phyloP scores from a whole-genome alignment of 768 basidiomycete species.

The Mycena galopus region DNA sequence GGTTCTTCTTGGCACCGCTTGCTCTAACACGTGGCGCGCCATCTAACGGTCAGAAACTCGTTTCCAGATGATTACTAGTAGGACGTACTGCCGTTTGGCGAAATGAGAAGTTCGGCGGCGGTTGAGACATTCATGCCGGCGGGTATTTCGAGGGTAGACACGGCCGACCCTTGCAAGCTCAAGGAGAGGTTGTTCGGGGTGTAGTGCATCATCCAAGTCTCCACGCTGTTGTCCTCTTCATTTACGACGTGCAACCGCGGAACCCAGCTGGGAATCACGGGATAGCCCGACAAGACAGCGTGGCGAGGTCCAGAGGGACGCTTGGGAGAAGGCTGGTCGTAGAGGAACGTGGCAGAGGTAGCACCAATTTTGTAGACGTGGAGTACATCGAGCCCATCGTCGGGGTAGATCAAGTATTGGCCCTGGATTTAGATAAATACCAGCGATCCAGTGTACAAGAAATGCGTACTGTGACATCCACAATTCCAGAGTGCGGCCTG shows the following conservation, averaged over 20 bases:
- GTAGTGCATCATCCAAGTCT: constrained; percentile 34
- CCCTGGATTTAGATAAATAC: constrained; percentile 1
- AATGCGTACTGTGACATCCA: constrained; percentile 24
- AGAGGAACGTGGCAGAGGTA: constrained; percentile 26
- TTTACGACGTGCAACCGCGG: constrained; percentile 28
- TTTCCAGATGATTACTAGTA: too few relatives aligned
- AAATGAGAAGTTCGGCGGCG: constrained; percentile 26
- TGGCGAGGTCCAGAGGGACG: constrained; percentile 29
- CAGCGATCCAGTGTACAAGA: not conserved
- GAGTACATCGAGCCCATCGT: constrained; percentile 27
- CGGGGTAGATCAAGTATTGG: constrained; percentile 25
- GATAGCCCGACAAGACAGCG: constrained; percentile 22
- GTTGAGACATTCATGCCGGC: constrained; percentile 29
- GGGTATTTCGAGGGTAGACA: constrained; percentile 18
- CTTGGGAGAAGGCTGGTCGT: constrained; percentile 23
- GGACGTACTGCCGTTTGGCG: constrained; percentile 28
- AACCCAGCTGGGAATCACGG: constrained; percentile 16
- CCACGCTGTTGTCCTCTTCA: constrained; percentile 31
- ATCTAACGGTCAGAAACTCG: too few relatives aligned
- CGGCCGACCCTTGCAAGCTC: constrained; percentile 26
- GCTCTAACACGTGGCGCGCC: too few relatives aligned
- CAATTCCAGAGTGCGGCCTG: constrained; percentile 28
- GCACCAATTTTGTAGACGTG: constrained; percentile 30
- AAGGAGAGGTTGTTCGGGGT: constrained; percentile 21
- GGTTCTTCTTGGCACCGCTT: too few relatives aligned